Evolutionary conservation across 2,329 filamentous ascomycete species (phyloP), one percentile per base, ranked within the genome.

Genomic region (Fusarium irregulare): DNA sequence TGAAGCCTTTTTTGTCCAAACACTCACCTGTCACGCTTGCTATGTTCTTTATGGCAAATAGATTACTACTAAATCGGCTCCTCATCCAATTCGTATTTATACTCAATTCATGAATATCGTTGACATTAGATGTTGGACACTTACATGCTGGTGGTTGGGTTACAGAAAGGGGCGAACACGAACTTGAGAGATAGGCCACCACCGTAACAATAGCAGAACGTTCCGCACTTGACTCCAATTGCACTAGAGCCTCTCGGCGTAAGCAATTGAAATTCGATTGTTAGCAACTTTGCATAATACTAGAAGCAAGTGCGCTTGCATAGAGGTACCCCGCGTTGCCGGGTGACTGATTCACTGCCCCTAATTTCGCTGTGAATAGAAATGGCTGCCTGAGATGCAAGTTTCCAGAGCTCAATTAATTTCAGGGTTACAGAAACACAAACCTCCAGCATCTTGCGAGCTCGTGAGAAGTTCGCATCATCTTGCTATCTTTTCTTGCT

Each of bases 271-370:
- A 37, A 37, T 37, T 37, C 10, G 2, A 37, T 12, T 37, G 18
- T 6, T 7, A 37, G 0, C 1, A 37, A n/a, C 0, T 37, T 0
- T 6, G 6, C 34, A 37, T n/a, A n/a, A 37, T n/a, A n/a, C 12
- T 4, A 12, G 18, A 37, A 37, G 34, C 18, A 37, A 37, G 18
- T n/a, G 34, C 9, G 18, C 18, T 37, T 37, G 34, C 34, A 37
- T 12, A 37, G 10, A 37, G 10, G 4, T 37, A 37, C 34, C 34
- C 34, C 18, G 34, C 18, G 18, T 37, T 37, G 34, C 34, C 18
- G 34, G 34, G 34, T 37, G 18, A 37, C 34, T n/a, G 34, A 37
- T 37, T 37, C 34, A 37, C 34, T 37, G 34, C 34, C 34, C 34
- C 18, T n/a, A 37, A 37, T 37, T 37, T 37, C 34, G 18, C 34